Conservation (phyloP, 1,284 basidiomycete genomes). For the Hypsizygus ulmarius region DNA sequence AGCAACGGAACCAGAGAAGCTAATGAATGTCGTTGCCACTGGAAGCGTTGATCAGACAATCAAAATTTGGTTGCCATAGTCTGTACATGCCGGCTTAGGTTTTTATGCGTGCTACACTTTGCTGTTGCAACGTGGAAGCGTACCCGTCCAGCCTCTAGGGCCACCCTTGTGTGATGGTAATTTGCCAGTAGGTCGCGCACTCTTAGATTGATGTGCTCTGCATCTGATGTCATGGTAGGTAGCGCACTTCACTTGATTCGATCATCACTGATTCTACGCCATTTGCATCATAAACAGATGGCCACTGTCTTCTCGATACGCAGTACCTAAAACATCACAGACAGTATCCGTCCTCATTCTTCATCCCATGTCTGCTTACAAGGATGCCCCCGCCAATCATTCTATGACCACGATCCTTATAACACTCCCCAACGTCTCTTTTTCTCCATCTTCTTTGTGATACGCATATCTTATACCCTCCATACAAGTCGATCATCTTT, state of each 20-base stretch:
- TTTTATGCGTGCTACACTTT: background rate
- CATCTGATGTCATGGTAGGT: constrained; percentile 15
- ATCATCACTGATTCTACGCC: background rate
- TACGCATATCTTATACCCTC: constrained; percentile 14
- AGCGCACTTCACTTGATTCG: background rate
- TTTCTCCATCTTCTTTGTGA: constrained; percentile 7
- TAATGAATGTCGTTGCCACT: constrained; percentile 79
- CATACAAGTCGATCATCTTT: constrained; percentile 19
- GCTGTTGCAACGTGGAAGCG: background rate
- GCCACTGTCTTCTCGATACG: constrained; percentile 13
- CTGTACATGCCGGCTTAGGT: constrained; percentile 2
- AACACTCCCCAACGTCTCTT: constrained; percentile 13
- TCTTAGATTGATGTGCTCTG: background rate
- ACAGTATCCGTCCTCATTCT: constrained; percentile 9
- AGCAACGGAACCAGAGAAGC: constrained; percentile 45
- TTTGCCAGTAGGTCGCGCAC: too few relatives aligned
- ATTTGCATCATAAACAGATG: constrained; percentile 8
- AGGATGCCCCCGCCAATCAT: constrained; percentile 17
- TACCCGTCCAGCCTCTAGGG: too few relatives aligned
- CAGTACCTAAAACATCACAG: constrained; percentile 17
- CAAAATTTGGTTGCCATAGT: constrained; percentile 59
- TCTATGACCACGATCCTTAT: constrained; percentile 21
- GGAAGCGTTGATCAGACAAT: constrained; percentile 76
- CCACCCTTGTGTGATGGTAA: too few relatives aligned
- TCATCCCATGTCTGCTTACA: constrained; percentile 11